Evolutionary conservation across 2,329 filamentous ascomycete species (phyloP).

Genomic region (Aspergillus fumigatus): DNA sequence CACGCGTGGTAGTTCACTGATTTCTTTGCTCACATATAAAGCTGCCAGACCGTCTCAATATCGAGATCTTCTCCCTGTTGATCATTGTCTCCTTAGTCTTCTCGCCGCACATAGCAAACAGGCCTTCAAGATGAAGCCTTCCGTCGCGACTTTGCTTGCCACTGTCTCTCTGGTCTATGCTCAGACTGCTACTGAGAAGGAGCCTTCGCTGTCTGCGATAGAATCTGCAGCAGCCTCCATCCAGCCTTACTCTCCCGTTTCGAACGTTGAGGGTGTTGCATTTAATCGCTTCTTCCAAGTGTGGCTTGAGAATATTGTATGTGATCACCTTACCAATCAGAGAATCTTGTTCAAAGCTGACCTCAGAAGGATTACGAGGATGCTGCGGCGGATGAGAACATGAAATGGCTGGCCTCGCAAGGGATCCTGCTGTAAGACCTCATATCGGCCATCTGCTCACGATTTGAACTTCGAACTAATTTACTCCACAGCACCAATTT

Average conservation of each 20-base stretch:
- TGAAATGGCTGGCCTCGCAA: constrained; percentile 28
- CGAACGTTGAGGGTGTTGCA: neutral
- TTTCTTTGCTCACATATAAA: neutral
- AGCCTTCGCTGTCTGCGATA: constrained; percentile 27
- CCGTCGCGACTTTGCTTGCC: constrained; percentile 21
- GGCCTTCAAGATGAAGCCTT: constrained; percentile 48
- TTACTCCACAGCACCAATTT: constrained; percentile 50
- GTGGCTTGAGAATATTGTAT: constrained; percentile 71
- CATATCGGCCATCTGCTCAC: constrained; percentile 49
- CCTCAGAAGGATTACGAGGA: constrained; percentile 59
- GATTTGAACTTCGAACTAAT: neutral
- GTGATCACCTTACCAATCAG: constrained; percentile 24
- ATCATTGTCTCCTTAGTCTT: neutral
- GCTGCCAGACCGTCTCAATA: neutral
- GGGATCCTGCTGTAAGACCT: constrained; percentile 65
- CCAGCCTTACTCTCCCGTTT: constrained; percentile 58
- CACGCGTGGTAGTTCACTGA: neutral
- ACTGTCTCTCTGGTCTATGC: constrained; percentile 21
- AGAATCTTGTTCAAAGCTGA: constrained; percentile 29
- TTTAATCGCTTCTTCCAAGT: constrained; percentile 62
- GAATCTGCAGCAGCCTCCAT: constrained; percentile 50
- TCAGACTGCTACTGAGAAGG: constrained; percentile 21
- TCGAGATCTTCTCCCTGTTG: neutral
- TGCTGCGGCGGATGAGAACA: constrained; percentile 53
- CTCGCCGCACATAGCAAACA: neutral